Evolutionary conservation across 164 flowering plant species (phyloP), one percentile per base, ranked within the genome.

Genomic region (Chimonanthus salicifolius): DNA sequence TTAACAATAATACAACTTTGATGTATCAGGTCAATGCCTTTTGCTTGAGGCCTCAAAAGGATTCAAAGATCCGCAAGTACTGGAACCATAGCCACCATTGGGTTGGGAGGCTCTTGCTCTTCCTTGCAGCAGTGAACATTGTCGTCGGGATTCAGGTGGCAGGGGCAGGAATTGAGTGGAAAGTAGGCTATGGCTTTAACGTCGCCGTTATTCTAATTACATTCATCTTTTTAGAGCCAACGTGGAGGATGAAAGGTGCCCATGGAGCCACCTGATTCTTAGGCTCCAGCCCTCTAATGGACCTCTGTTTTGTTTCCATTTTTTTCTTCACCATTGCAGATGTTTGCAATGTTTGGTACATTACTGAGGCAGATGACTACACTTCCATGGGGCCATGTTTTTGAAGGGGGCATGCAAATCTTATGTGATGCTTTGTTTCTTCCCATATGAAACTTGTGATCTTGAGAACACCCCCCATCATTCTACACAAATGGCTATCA

Each of bases 41-140:
- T 72, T 84, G 92, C 77, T 48, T 79, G 16, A 71, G 96, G 58
- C 96, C 97, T 0, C 68, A 78, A 64, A 84, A 83, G 68, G 89
- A 85, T 1, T 64, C 92, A 11, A 92, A 90, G 77, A 75, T 80
- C 10, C 85, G 97, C 3, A 83, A 70, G 76, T 88, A 81, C 58
- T 92, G 98, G 98, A 89, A 87, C 70, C 86, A 86, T 88, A 92
- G 90, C 80, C 98, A 92, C 68, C 81, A 77, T 60, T 87, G 88
- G 88, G 47, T 81, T 13, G 98, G 97, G 65, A 85, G 94, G 78
- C 43, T 90, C 33, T 84, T 87, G 15, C 85, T 92, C 9, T 85
- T 88, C 79, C 80, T 92, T 15, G 96, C 84, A 78, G 83, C 88
- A 45, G 47, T 88, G 62, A 92, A 94, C 75, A 81, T 92, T 71